phyloP scores from a whole-genome alignment of 177 flowering plant species.

The Vitis hybrid region DNA sequence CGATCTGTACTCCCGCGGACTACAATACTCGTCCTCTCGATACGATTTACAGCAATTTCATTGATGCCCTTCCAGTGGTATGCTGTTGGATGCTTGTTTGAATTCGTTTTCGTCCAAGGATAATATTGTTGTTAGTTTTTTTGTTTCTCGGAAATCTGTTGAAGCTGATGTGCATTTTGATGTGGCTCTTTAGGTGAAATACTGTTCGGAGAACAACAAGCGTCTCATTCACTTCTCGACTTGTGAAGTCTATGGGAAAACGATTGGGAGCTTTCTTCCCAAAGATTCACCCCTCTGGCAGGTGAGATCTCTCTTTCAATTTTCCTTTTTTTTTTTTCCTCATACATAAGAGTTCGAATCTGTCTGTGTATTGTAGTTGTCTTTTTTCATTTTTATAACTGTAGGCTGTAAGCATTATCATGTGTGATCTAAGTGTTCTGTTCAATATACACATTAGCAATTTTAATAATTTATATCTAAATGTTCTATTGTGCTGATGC shows the following conservation, averaged over 20 bases:
- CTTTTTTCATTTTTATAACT: background rate
- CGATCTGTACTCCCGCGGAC: constrained; percentile 98
- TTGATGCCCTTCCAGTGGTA: constrained; percentile 98
- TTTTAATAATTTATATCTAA: background rate
- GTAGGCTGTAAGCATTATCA: constrained; percentile 9
- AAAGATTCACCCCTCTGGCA: constrained; percentile 81
- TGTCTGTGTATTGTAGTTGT: background rate
- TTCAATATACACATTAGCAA: background rate
- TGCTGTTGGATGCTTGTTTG: constrained; percentile 6
- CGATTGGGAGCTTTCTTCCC: constrained; percentile 91
- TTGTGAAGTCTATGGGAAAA: constrained; percentile 96
- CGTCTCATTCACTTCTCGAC: constrained; percentile 98
- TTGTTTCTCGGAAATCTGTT: background rate
- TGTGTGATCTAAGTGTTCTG: background rate
- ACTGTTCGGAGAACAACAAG: constrained; percentile 92
- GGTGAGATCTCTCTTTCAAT: constrained; percentile 37
- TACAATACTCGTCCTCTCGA: constrained; percentile 96
- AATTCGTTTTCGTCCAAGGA: background rate
- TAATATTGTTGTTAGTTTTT: constrained; percentile 4
- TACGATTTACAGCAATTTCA: constrained; percentile 97
- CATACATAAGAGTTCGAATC: background rate
- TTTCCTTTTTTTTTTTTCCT: background rate
- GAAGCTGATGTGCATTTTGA: constrained; percentile 16
- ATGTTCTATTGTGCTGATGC: too few species aligned
- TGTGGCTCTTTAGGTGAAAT: constrained; percentile 61